A percentile compares a stretch with the other conserved stretches of the same genome.
Conservation (phyloP, 2,329 filamentous ascomycete genomes). For the Aureobasidium musti region DNA sequence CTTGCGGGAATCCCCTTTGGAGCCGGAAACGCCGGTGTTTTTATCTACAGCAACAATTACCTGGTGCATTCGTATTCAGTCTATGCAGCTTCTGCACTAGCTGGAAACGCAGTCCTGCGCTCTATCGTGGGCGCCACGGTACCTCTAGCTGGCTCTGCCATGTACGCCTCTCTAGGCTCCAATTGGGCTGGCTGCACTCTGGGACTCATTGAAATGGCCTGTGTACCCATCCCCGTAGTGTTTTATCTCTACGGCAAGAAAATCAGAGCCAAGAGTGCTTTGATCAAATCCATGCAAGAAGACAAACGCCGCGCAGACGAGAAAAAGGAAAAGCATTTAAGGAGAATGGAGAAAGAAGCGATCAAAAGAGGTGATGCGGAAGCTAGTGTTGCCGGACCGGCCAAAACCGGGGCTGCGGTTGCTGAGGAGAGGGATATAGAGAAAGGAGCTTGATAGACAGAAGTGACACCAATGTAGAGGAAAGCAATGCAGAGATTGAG, state of each 20-base stretch:
- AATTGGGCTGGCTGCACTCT: slow-evolving; percentile 79
- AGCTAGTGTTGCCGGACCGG: slow-evolving; percentile 45
- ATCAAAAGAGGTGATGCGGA: slow-evolving; percentile 34
- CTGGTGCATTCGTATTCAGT: slow-evolving; percentile 76
- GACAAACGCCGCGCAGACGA: slow-evolving; percentile 52
- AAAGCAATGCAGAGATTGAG: no score
- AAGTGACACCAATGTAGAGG: no score
- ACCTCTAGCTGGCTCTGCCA: slow-evolving; percentile 70
- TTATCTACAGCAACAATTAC: slow-evolving; percentile 83
- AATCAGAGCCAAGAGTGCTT: slow-evolving; percentile 57
- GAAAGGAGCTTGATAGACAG: slow-evolving; percentile 26
- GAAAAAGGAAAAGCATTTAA: slow-evolving; percentile 43
- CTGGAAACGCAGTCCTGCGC: slow-evolving; percentile 74
- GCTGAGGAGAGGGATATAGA: slow-evolving; percentile 35
- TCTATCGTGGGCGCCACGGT: slow-evolving; percentile 74
- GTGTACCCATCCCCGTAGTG: slow-evolving; percentile 77
- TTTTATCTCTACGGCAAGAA: slow-evolving; percentile 67
- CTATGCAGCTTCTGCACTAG: slow-evolving; percentile 77
- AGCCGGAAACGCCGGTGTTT: slow-evolving; percentile 72
- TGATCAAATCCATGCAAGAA: slow-evolving; percentile 55
- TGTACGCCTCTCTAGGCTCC: slow-evolving; percentile 69
- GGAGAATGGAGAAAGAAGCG: slow-evolving; percentile 35
- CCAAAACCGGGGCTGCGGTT: slow-evolving; percentile 45
- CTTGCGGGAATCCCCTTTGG: slow-evolving; percentile 79
- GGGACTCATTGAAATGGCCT: slow-evolving; percentile 68